phyloP scores from a whole-genome alignment of 805 yeast species.

The Geotrichum ghanense region DNA sequence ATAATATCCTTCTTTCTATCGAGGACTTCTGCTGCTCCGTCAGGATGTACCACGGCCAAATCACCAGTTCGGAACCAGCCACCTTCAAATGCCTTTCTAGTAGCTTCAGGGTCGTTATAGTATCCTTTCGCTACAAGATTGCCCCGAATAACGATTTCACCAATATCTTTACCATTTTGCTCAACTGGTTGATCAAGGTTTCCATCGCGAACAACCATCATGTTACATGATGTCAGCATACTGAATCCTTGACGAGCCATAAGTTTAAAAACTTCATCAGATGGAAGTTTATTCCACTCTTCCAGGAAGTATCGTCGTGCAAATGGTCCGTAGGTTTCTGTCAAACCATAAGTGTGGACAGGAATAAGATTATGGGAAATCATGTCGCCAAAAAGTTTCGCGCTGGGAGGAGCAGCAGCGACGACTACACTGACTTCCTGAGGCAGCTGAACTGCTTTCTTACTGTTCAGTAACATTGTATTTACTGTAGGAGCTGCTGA shows the following conservation, averaged over 20 bases:
- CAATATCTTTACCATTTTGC: conserved; percentile 23
- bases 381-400: conserved; percentile 25
- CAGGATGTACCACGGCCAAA: conserved; percentile 25
- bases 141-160: conserved; percentile 26
- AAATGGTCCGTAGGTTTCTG: conserved; percentile 29
- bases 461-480: conserved; percentile 22
- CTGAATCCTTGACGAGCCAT: conserved; percentile 27
- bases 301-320: conserved; percentile 22
- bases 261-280: conserved; percentile 16
- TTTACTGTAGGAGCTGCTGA: conserved; percentile 30
- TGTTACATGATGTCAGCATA: conserved; percentile 20
- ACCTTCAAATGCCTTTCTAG: conserved; percentile 22
- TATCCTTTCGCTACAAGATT: conserved; percentile 25
- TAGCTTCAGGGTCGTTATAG: conserved; percentile 23
- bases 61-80: conserved; percentile 29
- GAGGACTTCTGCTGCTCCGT: conserved; percentile 24
- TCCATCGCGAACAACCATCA: conserved; percentile 15
- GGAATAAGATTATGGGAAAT: conserved; percentile 22
- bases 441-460: conserved; percentile 19
- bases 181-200: conserved; percentile 17
- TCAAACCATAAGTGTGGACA: conserved; percentile 27
- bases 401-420: conserved; percentile 29
- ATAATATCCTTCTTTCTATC: conserved; percentile 28
- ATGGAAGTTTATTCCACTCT: conserved; percentile 22
- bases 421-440: conserved; percentile 23